These are phyloP conservation scores for Chalaropsis thielavioides DNA, from an alignment of 2,329 filamentous ascomycete species.

Conservation along the genomic window DNA sequence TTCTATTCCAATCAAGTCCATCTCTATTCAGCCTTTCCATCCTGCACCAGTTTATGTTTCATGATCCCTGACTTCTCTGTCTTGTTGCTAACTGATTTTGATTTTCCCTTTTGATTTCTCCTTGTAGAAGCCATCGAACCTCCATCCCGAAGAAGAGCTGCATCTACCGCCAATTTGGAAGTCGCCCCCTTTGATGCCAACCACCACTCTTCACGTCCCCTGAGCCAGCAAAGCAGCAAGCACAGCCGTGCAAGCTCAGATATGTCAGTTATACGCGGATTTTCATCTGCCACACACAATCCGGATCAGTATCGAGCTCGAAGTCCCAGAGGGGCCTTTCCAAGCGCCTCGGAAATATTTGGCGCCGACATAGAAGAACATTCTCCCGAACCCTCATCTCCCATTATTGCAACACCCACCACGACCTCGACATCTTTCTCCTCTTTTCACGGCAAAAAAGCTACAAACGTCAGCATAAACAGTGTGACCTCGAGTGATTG, in stretches of 20 bases:
- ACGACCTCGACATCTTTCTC: conserved; percentile 11
- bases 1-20: background rate
- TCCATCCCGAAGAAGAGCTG: conserved; percentile 39
- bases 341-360: conserved; percentile 23
- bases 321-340: conserved; percentile 32
- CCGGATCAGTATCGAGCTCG: conserved; percentile 29
- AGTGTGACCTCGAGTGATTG: conserved; percentile 32
- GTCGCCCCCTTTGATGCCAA: conserved; percentile 31
- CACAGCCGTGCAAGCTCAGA: conserved; percentile 60
- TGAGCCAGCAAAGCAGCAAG: conserved; percentile 44
- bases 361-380: conserved; percentile 26
- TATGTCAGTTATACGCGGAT: conserved; percentile 44
- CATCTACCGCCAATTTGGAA: conserved; percentile 48
- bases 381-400: background rate
- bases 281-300: conserved; percentile 34
- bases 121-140: conserved; percentile 18
- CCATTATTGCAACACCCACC: background rate
- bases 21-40: background rate
- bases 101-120: conserved; percentile 16
- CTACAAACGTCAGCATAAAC: conserved; percentile 39
- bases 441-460: conserved; percentile 22
- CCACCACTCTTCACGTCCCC: conserved; percentile 32
- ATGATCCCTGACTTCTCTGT: conserved; percentile 9
- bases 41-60: conserved; percentile 10
- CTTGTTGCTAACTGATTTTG: conserved; percentile 10